Evolutionary conservation across 495 filamentous ascomycete genomes (phyloP).

Genomic region (Neurospora sp.): DNA sequence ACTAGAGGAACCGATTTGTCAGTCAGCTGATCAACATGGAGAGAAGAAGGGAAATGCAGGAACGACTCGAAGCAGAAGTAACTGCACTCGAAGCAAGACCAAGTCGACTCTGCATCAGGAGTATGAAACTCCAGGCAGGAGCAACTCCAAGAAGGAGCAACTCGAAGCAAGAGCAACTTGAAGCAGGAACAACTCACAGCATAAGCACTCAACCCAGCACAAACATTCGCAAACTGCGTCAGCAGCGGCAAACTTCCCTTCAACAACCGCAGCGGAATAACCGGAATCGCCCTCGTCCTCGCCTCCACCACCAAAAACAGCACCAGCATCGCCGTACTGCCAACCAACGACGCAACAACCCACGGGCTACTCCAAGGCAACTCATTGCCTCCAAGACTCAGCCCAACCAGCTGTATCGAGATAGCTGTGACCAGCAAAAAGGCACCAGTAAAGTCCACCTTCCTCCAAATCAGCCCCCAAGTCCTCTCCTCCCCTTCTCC

Average conservation of each 20-base stretch:
- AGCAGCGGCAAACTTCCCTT: conserved; percentile 40
- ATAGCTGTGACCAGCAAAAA: conserved; percentile 46
- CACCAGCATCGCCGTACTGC: conserved; percentile 38
- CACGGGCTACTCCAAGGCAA: conserved; percentile 47
- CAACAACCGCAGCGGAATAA: conserved; percentile 50
- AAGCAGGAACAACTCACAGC: conserved; percentile 34
- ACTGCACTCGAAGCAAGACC: not conserved
- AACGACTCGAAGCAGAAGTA: not conserved
- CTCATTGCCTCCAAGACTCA: conserved; percentile 54
- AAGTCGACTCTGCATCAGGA: too few relatives aligned
- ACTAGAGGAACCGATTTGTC: conserved; percentile 27
- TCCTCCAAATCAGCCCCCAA: conserved; percentile 33
- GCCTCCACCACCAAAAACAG: conserved; percentile 45
- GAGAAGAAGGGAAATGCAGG: not conserved
- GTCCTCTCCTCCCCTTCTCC: conserved; percentile 11
- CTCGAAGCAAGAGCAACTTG: not conserved
- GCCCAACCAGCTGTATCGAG: conserved; percentile 45
- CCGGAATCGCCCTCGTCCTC: conserved; percentile 46
- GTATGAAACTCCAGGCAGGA: too few relatives aligned
- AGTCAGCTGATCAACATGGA: not conserved
- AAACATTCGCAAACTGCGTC: conserved; percentile 50
- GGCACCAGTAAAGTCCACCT: conserved; percentile 47
- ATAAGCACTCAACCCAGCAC: conserved; percentile 51
- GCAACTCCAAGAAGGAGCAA: not conserved
- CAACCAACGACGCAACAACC: conserved; percentile 43